Percentiles rank a stretch among this genome's conserved stretches.
phyloP scores from a whole-genome alignment of 2,329 filamentous ascomycete species.

The Pseudogymnoascus sp. region DNA sequence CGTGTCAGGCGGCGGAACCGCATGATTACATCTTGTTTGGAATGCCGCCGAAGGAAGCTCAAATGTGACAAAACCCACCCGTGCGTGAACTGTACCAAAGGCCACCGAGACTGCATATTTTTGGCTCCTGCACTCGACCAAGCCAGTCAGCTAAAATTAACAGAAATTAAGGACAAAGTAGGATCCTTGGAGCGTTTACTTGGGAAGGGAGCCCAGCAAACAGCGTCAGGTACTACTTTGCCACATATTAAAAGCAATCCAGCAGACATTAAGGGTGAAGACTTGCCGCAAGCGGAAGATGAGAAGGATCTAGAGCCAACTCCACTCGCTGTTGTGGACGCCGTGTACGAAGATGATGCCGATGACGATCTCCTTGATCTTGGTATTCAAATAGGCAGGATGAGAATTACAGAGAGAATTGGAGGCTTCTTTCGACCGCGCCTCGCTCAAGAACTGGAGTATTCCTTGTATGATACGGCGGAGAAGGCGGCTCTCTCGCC shows the following conservation, averaged over 20 bases:
- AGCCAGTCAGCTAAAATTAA: conserved; percentile 60
- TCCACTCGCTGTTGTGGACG: conserved; percentile 55
- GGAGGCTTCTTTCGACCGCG: conserved; percentile 65
- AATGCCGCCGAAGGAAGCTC: conserved; percentile 67
- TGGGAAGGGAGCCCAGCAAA: conserved; percentile 58
- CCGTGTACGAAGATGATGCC: conserved; percentile 58
- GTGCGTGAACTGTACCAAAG: conserved; percentile 53
- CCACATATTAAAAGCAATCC: conserved; percentile 20
- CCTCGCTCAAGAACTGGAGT: conserved; percentile 57
- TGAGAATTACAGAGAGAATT: conserved; percentile 67
- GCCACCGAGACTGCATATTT: conserved; percentile 40
- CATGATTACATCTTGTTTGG: conserved; percentile 62
- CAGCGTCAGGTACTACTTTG: conserved; percentile 15
- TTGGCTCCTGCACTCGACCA: conserved; percentile 48
- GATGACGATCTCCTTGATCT: conserved; percentile 63
- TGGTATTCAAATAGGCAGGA: conserved; percentile 62
- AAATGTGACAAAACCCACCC: conserved; percentile 70
- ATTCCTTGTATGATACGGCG: neutral
- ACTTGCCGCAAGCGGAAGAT: conserved; percentile 39
- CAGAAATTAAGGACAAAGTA: conserved; percentile 73
- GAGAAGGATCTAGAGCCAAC: conserved; percentile 59
- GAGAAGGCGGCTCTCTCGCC: neutral
- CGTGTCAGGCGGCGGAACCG: conserved; percentile 44
- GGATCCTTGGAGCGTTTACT: conserved; percentile 62
- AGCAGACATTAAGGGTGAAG: conserved; percentile 43